Evolutionary conservation across 2,329 filamentous ascomycete genomes (phyloP).

Genomic region (Sarocladium strictum): DNA sequence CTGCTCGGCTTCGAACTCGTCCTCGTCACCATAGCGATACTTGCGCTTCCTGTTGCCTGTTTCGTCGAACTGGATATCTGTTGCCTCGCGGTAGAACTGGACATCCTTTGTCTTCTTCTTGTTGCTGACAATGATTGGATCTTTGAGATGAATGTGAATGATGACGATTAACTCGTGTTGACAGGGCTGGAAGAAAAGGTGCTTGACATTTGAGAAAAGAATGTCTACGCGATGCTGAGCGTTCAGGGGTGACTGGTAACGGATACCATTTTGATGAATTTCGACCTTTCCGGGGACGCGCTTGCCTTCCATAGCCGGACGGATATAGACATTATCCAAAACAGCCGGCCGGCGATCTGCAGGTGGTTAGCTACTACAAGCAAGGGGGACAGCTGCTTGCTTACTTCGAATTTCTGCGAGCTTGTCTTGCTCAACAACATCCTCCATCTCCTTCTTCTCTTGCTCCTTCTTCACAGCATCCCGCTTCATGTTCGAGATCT

Average conservation of each 20-base stretch:
- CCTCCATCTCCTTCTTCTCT: constrained; percentile 99
- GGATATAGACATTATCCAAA: constrained; percentile 91
- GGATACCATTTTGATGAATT: constrained; percentile 98
- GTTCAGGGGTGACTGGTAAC: constrained; percentile 78
- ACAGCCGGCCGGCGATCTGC: constrained; percentile 81
- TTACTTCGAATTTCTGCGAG: constrained; percentile 87
- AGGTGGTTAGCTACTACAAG: constrained; percentile 7
- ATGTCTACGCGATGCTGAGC: constrained; percentile 84
- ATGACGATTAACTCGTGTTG: constrained; percentile 95
- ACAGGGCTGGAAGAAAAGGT: constrained; percentile 97
- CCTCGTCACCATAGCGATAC: constrained; percentile 95
- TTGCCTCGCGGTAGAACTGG: constrained; percentile 96
- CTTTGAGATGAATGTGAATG: constrained; percentile 96
- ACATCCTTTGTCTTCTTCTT: constrained; percentile 98
- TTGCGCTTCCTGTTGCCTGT: constrained; percentile 97
- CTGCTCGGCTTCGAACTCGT: constrained; percentile 97
- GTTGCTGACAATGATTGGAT: constrained; percentile 96
- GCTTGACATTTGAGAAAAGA: constrained; percentile 96
- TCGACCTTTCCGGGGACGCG: constrained; percentile 93
- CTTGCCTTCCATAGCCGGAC: constrained; percentile 93
- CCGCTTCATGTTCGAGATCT: constrained; percentile 95
- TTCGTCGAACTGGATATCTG: constrained; percentile 97
- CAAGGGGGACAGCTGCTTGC: constrained; percentile 22
- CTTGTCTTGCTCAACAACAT: constrained; percentile 98
- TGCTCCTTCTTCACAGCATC: constrained; percentile 88